These are phyloP conservation scores for Sporisorium iseilematis-ciliati DNA, from an alignment of 1,284 basidiomycete genomes.

Conservation along the genomic window DNA sequence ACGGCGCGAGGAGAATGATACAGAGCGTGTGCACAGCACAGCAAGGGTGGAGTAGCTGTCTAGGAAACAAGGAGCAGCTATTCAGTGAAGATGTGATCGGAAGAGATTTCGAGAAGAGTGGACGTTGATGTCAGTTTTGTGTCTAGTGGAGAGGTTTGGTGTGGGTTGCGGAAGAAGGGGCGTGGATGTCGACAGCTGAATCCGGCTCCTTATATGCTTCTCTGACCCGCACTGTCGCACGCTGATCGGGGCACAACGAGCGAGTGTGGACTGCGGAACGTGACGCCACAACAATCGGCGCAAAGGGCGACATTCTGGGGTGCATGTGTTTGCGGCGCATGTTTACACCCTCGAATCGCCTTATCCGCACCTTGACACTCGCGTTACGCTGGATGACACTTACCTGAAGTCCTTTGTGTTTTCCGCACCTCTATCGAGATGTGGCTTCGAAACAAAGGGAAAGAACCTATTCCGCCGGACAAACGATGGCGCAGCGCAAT, in stretches of 20 bases:
- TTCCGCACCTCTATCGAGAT: background rate
- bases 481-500: background rate
- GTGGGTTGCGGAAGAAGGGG: background rate
- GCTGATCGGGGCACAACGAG: background rate
- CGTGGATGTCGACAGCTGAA: background rate
- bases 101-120: background rate
- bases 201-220: constrained; percentile 5
- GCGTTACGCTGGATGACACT: background rate
- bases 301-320: constrained; percentile 6
- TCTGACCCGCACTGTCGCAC: background rate
- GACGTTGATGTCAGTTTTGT: background rate
- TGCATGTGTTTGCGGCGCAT: constrained; percentile 1
- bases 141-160: background rate
- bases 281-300: background rate
- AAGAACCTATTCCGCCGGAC: background rate
- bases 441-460: constrained; percentile 1
- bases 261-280: background rate
- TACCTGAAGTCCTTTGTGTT: background rate
- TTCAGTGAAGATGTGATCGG: background rate
- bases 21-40: constrained; percentile 3
- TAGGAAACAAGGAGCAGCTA: background rate
- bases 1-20: background rate
- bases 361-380: background rate
- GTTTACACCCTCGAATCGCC: background rate
- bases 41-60: background rate